Conservation (phyloP, 345 rosid species). For the Populus ilicifolia region DNA sequence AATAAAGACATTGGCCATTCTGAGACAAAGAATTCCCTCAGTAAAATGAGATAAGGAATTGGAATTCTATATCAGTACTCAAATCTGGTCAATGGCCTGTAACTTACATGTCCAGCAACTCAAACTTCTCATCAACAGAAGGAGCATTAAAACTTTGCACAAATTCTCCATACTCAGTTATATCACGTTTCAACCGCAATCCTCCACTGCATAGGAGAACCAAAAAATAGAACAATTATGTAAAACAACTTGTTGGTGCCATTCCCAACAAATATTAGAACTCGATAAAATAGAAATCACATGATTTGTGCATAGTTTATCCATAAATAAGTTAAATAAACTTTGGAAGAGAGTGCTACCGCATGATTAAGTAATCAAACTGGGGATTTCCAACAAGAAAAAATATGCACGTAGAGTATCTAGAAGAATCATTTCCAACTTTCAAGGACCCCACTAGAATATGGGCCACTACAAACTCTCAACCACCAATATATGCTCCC, state of each 20-base stretch:
- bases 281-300: constrained; percentile 33
- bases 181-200: constrained; percentile 89
- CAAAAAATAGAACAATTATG: constrained; percentile 12
- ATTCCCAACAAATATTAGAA: neutral
- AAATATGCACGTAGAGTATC: neutral
- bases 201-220: constrained; percentile 66
- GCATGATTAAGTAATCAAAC: neutral
- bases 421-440: neutral
- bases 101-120: constrained; percentile 85
- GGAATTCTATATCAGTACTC: neutral
- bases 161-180: constrained; percentile 84
- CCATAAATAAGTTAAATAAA: neutral
- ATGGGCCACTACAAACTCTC: neutral
- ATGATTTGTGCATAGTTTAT: neutral
- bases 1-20: constrained; percentile 89
- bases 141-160: constrained; percentile 86
- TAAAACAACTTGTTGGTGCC: neutral
- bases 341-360: neutral
- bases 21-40: constrained; percentile 30
- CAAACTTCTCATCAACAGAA: constrained; percentile 91
- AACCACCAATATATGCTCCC: neutral
- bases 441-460: neutral
- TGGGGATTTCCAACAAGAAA: neutral
- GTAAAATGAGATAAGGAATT: neutral
- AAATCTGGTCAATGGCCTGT: neutral